Base-by-base conservation (phyloP, 257 asterid species). In the Marsdenia floribunda region DNA sequence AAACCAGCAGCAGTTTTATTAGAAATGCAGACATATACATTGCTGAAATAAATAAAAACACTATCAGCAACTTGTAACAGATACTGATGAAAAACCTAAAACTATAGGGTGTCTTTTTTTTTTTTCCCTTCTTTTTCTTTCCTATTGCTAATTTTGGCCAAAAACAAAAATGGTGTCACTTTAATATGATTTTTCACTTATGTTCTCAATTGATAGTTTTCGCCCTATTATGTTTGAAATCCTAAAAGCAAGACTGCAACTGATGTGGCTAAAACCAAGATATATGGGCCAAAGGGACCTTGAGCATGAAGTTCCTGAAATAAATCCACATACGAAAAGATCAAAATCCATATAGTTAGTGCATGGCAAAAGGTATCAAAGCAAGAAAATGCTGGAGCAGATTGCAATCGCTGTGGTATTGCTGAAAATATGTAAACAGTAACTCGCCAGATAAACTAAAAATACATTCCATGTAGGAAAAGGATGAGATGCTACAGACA, bases 251-350 rank as follows among this genome's bases (percentile, higher is more conserved):
- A 75, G 38, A 83, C 47, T 24, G 88, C 73, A 80, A 85, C 80
- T 35, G 83, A 82, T 81, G 80, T 47, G 46, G 85, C 82, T 75
- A 82, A 64, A 71, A 80, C 75, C 72, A 78, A 84, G 19, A 84
- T 69, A 79, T 65, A 61, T 13, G 76, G 76, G 40, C 85, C 81
- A 12, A 66, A 72, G 81, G 68, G 52, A 22, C 73, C 86, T 81
- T 82, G 84, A 72, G 72, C 82, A 76, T 71, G 76, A 71, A 86
- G 77, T 58, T 63, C 93, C 98, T 93, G 96, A 79, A 85, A 86
- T 21, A 82, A 38, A 79, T 50, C 72, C 72, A 78, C 21, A 76
- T 14, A 16, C 46, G 26, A 55, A 63, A 49, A 24, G 76, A 81
- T 55, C 57, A 79, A 22, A 21, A 65, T 10, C 9, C 66, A 26